Conservation (phyloP, 371 early-diverging fungal species). For the Mortierella sp. region DNA sequence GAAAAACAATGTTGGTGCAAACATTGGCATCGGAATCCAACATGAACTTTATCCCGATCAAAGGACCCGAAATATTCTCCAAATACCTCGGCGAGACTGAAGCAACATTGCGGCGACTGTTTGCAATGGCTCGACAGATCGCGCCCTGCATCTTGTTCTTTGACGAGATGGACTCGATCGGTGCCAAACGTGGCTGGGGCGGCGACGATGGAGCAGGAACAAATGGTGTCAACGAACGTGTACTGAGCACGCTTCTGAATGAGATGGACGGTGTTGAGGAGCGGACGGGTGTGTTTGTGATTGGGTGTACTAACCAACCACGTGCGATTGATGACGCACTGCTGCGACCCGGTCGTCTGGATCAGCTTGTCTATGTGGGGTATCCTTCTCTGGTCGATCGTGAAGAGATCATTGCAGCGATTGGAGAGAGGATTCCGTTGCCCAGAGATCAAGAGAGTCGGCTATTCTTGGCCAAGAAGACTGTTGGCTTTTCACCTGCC, state of each 20-base stretch:
- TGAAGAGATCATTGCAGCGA: slow-evolving; percentile 36
- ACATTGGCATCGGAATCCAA: slow-evolving; percentile 79
- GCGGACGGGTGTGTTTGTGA: slow-evolving; percentile 80
- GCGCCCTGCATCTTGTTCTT: slow-evolving; percentile 93
- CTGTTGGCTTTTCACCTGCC: slow-evolving; percentile 50
- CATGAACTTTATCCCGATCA: slow-evolving; percentile 84
- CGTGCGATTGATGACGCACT: slow-evolving; percentile 91
- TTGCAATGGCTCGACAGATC: slow-evolving; percentile 85
- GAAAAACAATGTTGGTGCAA: slow-evolving; percentile 87
- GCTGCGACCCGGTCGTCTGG: slow-evolving; percentile 86
- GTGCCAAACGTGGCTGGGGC: slow-evolving; percentile 78
- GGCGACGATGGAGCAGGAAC: slow-evolving; percentile 64
- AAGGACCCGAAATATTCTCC: slow-evolving; percentile 87
- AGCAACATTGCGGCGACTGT: slow-evolving; percentile 82
- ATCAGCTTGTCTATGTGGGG: slow-evolving; percentile 77
- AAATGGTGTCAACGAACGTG: slow-evolving; percentile 83
- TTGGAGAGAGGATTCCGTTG: slow-evolving; percentile 35
- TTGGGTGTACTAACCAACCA: slow-evolving; percentile 87
- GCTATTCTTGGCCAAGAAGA: slow-evolving; percentile 8
- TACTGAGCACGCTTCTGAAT: slow-evolving; percentile 81
- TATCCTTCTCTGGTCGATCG: slow-evolving; percentile 64
- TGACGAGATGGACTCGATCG: slow-evolving; percentile 93
- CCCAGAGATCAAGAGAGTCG: slow-evolving; percentile 4
- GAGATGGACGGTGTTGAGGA: slow-evolving; percentile 88
- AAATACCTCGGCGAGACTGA: slow-evolving; percentile 96